Conservation (phyloP, 768 basidiomycete genomes). For the Daedaleopsis nitida region DNA sequence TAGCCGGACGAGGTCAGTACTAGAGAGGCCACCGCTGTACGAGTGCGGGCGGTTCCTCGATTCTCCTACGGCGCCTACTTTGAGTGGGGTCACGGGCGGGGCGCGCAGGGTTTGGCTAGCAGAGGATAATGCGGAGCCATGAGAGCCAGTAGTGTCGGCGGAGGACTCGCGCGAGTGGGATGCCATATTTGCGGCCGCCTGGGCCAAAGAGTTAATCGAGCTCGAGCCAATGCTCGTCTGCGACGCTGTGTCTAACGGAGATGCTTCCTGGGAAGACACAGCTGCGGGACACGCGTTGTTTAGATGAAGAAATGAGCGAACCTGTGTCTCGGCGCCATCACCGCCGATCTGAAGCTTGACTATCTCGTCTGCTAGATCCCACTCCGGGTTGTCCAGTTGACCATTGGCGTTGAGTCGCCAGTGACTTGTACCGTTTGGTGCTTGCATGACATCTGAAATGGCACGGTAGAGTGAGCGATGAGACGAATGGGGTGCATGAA, state of each 20-base stretch:
- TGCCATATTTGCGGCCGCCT: constrained; percentile 51
- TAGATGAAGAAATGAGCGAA: constrained; percentile 70
- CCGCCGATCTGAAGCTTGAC: constrained; percentile 71
- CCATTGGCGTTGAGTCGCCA: constrained; percentile 69
- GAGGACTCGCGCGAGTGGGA: constrained; percentile 84
- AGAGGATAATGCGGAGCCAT: constrained; percentile 54
- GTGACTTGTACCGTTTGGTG: constrained; percentile 45
- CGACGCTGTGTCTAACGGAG: constrained; percentile 74
- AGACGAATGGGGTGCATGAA: background rate
- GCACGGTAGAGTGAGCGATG: constrained; percentile 15
- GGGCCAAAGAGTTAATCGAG: constrained; percentile 69
- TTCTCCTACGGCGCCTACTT: constrained; percentile 53
- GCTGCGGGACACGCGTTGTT: constrained; percentile 54
- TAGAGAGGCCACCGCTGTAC: constrained; percentile 77
- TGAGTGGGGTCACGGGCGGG: constrained; percentile 50
- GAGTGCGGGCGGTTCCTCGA: constrained; percentile 80
- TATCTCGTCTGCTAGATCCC: constrained; percentile 76
- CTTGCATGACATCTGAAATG: constrained; percentile 37
- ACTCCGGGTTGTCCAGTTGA: constrained; percentile 64
- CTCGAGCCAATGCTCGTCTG: constrained; percentile 67
- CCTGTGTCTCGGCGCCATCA: constrained; percentile 52
- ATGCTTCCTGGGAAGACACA: constrained; percentile 62
- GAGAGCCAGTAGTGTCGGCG: constrained; percentile 71
- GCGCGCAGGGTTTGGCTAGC: constrained; percentile 58
- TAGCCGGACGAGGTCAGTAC: constrained; percentile 72